Evolutionary conservation across 176 grass and related monocot species (phyloP).

Genomic region (Phyllostachys edulis): DNA sequence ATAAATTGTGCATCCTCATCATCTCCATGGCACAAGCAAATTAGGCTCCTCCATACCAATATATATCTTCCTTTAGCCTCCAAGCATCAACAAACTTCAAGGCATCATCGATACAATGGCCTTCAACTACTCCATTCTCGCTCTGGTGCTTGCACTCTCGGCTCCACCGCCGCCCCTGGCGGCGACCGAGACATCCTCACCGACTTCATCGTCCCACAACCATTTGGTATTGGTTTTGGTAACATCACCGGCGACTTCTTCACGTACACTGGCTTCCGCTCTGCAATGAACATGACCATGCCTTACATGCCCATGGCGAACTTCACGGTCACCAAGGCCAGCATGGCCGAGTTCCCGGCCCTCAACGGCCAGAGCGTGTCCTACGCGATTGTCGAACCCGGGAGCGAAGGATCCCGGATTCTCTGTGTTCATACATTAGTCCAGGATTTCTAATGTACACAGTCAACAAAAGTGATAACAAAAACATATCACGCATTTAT

Average conservation of each 20-base stretch:
- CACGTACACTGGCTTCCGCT: background rate
- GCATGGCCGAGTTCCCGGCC: conserved; percentile 23
- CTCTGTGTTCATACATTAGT: no score
- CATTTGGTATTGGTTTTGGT: no score
- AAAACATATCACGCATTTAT: no score
- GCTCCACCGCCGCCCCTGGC: background rate
- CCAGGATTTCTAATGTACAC: no score
- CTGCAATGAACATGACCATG: no score
- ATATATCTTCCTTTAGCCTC: background rate
- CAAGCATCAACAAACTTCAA: background rate
- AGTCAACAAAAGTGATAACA: no score
- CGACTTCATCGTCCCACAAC: background rate
- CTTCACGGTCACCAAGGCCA: background rate
- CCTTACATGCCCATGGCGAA: background rate
- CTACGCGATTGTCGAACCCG: no score
- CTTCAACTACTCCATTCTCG: background rate
- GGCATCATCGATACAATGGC: background rate
- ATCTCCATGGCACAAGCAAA: no score
- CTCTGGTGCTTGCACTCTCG: background rate
- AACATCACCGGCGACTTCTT: conserved; percentile 32
- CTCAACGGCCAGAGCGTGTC: conserved; percentile 61
- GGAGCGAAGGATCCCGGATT: no score
- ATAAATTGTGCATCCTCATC: background rate
- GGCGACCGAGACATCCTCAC: conserved; percentile 48
- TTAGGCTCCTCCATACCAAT: no score